Conservation (phyloP, 257 asterid genomes). For the Petunia secreta region DNA sequence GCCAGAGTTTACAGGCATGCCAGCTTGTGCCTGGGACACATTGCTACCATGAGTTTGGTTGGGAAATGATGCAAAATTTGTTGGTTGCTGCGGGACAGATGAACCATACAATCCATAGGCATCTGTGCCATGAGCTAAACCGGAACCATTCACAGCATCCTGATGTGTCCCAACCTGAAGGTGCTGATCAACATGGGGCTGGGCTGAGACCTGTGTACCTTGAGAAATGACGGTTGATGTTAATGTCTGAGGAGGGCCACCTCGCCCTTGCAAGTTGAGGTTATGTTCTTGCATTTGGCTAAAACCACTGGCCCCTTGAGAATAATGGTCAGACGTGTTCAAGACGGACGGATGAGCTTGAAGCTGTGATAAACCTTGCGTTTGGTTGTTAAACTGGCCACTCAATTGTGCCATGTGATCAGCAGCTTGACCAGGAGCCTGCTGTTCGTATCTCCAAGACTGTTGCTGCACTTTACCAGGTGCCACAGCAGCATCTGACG, state of each 20-base stretch:
- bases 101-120: constrained; percentile 53
- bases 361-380: constrained; percentile 47
- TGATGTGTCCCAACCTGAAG: constrained; percentile 58
- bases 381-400: constrained; percentile 53
- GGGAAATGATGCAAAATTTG: constrained; percentile 50
- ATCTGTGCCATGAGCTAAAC: constrained; percentile 58
- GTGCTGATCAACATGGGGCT: constrained; percentile 52
- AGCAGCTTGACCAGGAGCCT: constrained; percentile 44
- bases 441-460: constrained; percentile 59
- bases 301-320: constrained; percentile 46
- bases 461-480: constrained; percentile 46
- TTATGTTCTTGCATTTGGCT: constrained; percentile 51
- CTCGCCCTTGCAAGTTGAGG: constrained; percentile 44
- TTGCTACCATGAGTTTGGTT: constrained; percentile 53
- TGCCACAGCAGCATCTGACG: constrained; percentile 47
- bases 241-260: constrained; percentile 43
- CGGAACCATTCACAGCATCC: constrained; percentile 43
- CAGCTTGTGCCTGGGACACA: constrained; percentile 50
- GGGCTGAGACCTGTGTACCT: constrained; percentile 46
- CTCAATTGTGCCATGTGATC: constrained; percentile 50
- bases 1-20: constrained; percentile 51
- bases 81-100: constrained; percentile 51
- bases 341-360: constrained; percentile 51
- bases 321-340: constrained; percentile 41
- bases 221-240: constrained; percentile 49